A percentile compares a stretch with the other conserved stretches of the same genome.
These are phyloP conservation scores for Niebla homalea DNA, from an alignment of 495 filamentous ascomycete genomes.

Conservation along the genomic window DNA sequence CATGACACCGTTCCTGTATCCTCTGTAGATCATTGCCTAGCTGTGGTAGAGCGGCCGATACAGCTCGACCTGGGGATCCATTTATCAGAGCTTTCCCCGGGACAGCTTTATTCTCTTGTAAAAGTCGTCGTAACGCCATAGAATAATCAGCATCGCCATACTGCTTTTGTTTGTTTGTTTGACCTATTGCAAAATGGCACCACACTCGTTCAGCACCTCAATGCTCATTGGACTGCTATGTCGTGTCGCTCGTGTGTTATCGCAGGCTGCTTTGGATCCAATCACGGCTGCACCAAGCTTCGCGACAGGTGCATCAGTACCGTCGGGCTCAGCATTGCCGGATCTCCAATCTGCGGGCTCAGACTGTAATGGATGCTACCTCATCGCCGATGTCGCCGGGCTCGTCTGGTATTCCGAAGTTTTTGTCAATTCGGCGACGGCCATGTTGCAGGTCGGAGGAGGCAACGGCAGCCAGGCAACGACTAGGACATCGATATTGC, in stretches of 20 bases:
- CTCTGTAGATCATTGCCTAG: constrained; percentile 1
- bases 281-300: constrained; percentile 2
- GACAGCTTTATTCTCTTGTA: no score
- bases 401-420: constrained; percentile 17
- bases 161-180: no score
- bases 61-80: neutral
- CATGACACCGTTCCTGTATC: constrained; percentile 1
- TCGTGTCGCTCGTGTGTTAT: neutral
- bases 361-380: constrained; percentile 10
- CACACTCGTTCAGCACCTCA: neutral
- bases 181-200: neutral
- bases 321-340: constrained; percentile 3
- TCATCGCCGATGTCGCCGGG: constrained; percentile 15
- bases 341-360: constrained; percentile 2
- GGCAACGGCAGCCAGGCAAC: constrained; percentile 11
- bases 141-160: no score
- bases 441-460: constrained; percentile 7
- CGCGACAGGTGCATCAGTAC: neutral
- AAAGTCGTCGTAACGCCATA: no score
- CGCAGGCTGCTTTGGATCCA: constrained; percentile 7
- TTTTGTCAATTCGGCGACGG: constrained; percentile 16
- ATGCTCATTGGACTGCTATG: neutral
- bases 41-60: neutral
- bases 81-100: constrained; percentile 5
- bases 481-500: constrained; percentile 13